Percentiles rank a stretch among this genome's conserved stretches.
Evolutionary conservation across 768 basidiomycete genomes (phyloP).

Genomic region (Russula olivacea): DNA sequence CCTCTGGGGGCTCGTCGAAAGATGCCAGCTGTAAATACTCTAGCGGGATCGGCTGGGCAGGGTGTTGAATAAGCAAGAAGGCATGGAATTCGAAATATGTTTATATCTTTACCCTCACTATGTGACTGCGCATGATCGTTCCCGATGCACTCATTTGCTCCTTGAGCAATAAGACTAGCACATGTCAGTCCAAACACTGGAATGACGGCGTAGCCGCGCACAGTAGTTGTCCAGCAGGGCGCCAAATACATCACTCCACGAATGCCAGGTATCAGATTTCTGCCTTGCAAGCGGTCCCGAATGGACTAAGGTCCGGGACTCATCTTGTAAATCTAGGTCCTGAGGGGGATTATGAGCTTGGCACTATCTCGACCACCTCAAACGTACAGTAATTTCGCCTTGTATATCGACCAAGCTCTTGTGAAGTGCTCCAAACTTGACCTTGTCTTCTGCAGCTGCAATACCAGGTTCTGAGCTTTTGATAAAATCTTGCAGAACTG

Average conservation of each 20-base stretch:
- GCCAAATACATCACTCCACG: slow-evolving; percentile 64
- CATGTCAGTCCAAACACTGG: slow-evolving; percentile 12
- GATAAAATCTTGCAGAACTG: slow-evolving; percentile 62
- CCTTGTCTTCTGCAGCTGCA: slow-evolving; percentile 83
- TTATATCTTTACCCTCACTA: slow-evolving; percentile 55
- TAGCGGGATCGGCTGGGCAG: slow-evolving; percentile 64
- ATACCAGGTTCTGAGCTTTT: slow-evolving; percentile 89
- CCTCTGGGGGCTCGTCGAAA: slow-evolving; percentile 56
- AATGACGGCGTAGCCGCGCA: slow-evolving; percentile 34
- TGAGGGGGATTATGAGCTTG: slow-evolving; percentile 30
- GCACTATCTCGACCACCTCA: neutral
- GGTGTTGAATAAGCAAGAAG: slow-evolving; percentile 14
- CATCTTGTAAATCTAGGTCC: slow-evolving; percentile 80
- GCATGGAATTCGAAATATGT: neutral
- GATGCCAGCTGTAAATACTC: slow-evolving; percentile 69
- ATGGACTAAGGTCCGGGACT: slow-evolving; percentile 66
- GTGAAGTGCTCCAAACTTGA: slow-evolving; percentile 77
- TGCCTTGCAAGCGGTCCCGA: slow-evolving; percentile 55
- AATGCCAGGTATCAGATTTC: slow-evolving; percentile 59
- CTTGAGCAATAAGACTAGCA: slow-evolving; percentile 55
- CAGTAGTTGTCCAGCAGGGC: slow-evolving; percentile 74
- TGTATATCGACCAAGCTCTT: slow-evolving; percentile 69
- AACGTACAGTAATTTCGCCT: slow-evolving; percentile 74
- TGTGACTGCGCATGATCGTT: slow-evolving; percentile 45
- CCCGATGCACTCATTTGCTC: slow-evolving; percentile 53